phyloP scores from a whole-genome alignment of 2,329 filamentous ascomycete species.

The Diaporthe vexans region DNA sequence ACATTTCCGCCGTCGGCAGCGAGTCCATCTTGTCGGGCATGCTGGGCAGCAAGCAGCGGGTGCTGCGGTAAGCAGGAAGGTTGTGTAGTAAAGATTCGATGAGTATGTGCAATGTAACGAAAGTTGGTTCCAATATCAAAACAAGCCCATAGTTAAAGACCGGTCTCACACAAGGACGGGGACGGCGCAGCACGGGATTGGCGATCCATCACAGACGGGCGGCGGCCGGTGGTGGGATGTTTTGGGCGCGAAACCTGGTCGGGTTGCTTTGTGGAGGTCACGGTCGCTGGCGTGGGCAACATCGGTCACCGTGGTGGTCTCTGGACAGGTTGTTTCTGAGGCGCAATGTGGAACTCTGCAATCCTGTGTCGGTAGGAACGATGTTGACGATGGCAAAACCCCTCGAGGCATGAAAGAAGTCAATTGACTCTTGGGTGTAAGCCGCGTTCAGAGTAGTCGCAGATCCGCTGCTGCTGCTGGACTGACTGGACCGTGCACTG shows the following conservation, averaged over 20 bases:
- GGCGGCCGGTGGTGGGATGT: constrained; percentile 39
- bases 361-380: constrained; percentile 13
- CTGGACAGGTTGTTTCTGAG: not conserved
- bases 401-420: constrained; percentile 20
- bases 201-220: constrained; percentile 51
- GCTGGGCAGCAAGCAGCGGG: constrained; percentile 31
- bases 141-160: constrained; percentile 46
- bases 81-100: not conserved
- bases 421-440: constrained; percentile 32
- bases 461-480: constrained; percentile 19
- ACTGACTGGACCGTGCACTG: constrained; percentile 37
- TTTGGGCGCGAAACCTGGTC: constrained; percentile 37
- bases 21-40: constrained; percentile 37
- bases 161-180: constrained; percentile 50
- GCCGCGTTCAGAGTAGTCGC: constrained; percentile 32
- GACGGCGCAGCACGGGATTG: constrained; percentile 45
- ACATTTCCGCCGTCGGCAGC: constrained; percentile 33
- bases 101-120: constrained; percentile 35
- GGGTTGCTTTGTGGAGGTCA: constrained; percentile 30
- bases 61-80: constrained; percentile 39
- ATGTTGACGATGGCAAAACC: constrained; percentile 16
- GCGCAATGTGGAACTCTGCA: constrained; percentile 26
- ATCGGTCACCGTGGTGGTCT: constrained; percentile 37
- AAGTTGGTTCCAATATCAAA: constrained; percentile 28
- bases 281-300: constrained; percentile 35